Percentiles rank a stretch among this genome's conserved stretches.
These are phyloP conservation scores for Copromyces sp. DNA, from an alignment of 495 filamentous ascomycete species.

Conservation along the genomic window DNA sequence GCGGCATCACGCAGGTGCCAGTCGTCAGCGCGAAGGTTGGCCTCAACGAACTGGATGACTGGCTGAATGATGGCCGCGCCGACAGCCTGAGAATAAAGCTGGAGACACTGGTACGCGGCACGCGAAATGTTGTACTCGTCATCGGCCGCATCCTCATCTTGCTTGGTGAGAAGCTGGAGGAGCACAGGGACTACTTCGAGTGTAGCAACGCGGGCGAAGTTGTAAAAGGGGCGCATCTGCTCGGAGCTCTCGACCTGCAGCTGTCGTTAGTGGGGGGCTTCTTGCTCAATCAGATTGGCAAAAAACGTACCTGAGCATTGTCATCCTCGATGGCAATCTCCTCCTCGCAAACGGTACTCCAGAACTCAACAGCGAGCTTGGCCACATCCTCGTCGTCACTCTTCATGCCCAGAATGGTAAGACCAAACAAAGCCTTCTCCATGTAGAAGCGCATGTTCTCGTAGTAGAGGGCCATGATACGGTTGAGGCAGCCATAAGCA, in stretches of 20 bases:
- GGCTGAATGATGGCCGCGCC: conserved; percentile 67
- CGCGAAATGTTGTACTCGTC: conserved; percentile 96
- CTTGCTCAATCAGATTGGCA: not conserved
- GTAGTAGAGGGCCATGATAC: conserved; percentile 97
- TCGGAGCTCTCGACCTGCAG: conserved; percentile 55
- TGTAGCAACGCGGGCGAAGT: conserved; percentile 82
- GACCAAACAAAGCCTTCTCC: conserved; percentile 97
- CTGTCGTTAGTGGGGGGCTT: conserved; percentile 12
- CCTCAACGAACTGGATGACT: conserved; percentile 82
- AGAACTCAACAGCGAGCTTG: conserved; percentile 97
- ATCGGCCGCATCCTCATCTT: conserved; percentile 92
- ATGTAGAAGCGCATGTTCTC: conserved; percentile 99
- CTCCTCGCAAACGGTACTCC: conserved; percentile 99
- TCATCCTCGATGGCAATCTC: conserved; percentile 96
- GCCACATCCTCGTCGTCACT: conserved; percentile 94
- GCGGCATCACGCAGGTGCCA: conserved; percentile 93
- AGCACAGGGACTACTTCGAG: conserved; percentile 89
- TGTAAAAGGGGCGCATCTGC: conserved; percentile 79
- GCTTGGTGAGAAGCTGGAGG: conserved; percentile 78
- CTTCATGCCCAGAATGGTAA: conserved; percentile 99
- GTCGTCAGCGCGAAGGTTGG: conserved; percentile 77
- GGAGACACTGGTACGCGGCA: conserved; percentile 91
- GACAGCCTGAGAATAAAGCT: conserved; percentile 89
- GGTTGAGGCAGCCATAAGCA: conserved; percentile 92
- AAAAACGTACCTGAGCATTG: conserved; percentile 62